Base-by-base conservation (phyloP, 768 basidiomycete species). In the Trametes cinnabarina region DNA sequence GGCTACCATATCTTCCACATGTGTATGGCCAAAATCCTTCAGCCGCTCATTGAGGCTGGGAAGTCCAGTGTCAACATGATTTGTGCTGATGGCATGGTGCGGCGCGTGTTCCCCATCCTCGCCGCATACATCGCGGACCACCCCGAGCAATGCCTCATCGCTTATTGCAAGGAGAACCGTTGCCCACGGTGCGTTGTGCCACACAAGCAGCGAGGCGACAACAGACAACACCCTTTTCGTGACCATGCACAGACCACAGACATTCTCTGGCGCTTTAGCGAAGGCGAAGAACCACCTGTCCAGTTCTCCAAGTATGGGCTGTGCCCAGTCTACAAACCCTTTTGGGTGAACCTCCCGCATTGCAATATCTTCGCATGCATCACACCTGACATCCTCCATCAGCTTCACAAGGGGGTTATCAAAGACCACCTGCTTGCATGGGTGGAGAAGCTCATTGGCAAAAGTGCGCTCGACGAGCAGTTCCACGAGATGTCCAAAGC, bases 361-460 rank as follows among this genome's bases (percentile, higher is more conserved):
- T 32, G 30, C 11, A 57, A 81, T 58, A 78, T 81, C 23, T 76
- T 74, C 60, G 2, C 32, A 0, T 68, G 51, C 34, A 62, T 80
- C 43, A 76, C 72, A 0, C 70, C 73, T 19, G 65, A 77, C 66
- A 32, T 78, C n/a, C 72, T 80, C 19, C 79, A 82, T 51, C 76
- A 79, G 54, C 67, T 80, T 0, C 71, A 80, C 64, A 74, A 80
- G 60, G 77, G 79, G 0, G 59, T 78, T 4, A 74, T 79, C 66
- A 76, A 76, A 35, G 63, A 66, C 40, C 74, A 78, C 46, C 77
- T 79, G 42, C 46, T 79, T 11, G 60, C 69, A 2, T 70, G 66
- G n/a, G 79, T 77, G 76, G 67, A 64, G 14, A 61, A 63, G n/a
- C n/a, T 35, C 19, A 12, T 39, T 17, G 56, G 60, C 20, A 35